phyloP scores from a whole-genome alignment of 129 eudicot species.

The Arctium lappa region DNA sequence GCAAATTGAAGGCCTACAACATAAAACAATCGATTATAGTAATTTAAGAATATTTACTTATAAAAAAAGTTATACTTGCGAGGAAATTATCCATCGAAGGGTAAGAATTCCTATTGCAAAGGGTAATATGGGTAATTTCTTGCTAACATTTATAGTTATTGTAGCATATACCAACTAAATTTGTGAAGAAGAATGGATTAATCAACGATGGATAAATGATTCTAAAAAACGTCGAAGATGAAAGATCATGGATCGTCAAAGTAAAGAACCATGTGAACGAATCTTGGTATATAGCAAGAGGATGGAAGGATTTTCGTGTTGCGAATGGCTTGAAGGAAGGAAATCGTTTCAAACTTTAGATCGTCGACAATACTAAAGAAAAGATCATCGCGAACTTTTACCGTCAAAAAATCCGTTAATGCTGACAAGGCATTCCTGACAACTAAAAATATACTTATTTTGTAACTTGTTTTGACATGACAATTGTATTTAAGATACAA shows the following conservation, averaged over 20 bases:
- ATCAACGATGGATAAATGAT: slow-evolving; percentile 1
- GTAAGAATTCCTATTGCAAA: too few species aligned
- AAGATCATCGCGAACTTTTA: neutral
- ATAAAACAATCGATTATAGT: too few species aligned
- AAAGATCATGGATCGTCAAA: slow-evolving; percentile 18
- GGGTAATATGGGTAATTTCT: too few species aligned
- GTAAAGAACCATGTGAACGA: neutral
- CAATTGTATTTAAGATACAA: too few species aligned
- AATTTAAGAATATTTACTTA: too few species aligned
- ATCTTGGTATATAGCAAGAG: neutral
- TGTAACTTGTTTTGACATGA: too few species aligned
- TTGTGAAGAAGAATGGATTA: slow-evolving; percentile 19
- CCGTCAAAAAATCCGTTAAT: too few species aligned
- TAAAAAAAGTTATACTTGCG: too few species aligned
- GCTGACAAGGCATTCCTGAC: too few species aligned
- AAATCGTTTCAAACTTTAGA: slow-evolving; percentile 16
- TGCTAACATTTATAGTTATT: neutral
- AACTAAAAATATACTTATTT: too few species aligned
- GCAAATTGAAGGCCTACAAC: too few species aligned
- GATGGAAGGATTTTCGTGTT: slow-evolving; percentile 18
- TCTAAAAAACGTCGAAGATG: slow-evolving; percentile 9
- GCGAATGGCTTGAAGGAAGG: slow-evolving; percentile 24
- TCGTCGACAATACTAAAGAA: neutral
- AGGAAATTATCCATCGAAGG: too few species aligned
- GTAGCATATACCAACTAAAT: slow-evolving; percentile 13